A percentile compares a stretch with the other conserved stretches of the same genome.
Evolutionary conservation across 371 early-diverging fungal genomes (phyloP).

Genomic region (Lichtheimia ornata): DNA sequence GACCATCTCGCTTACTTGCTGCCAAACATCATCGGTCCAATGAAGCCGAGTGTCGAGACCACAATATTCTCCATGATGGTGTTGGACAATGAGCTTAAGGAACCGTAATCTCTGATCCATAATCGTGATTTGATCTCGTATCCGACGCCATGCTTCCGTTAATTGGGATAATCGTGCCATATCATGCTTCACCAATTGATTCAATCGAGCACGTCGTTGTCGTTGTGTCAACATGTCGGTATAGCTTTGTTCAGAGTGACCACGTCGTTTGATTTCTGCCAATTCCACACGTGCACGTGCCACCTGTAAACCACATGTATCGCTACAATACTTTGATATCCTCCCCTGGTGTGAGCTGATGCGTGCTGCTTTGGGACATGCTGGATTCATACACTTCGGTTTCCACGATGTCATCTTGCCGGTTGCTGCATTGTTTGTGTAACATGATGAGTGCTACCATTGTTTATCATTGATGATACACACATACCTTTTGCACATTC

Average conservation of each 20-base stretch:
- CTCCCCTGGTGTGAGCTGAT: slow-evolving; percentile 30
- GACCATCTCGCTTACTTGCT: slow-evolving; percentile 16
- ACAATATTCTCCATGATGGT: slow-evolving; percentile 29
- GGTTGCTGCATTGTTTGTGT: slow-evolving; percentile 27
- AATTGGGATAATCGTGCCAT: slow-evolving; percentile 23
- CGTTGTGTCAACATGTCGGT: slow-evolving; percentile 12
- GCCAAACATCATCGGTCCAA: slow-evolving; percentile 50
- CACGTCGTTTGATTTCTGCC: slow-evolving; percentile 33
- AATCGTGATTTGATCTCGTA: slow-evolving; percentile 13
- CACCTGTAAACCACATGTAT: slow-evolving; percentile 44
- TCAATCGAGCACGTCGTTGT: slow-evolving; percentile 16
- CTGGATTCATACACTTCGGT: slow-evolving; percentile 49
- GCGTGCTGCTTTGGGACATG: slow-evolving; percentile 35
- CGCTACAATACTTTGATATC: slow-evolving; percentile 44
- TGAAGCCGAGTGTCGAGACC: slow-evolving; percentile 50
- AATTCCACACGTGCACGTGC: slow-evolving; percentile 39
- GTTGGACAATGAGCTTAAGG: slow-evolving; percentile 21
- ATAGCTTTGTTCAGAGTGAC: slow-evolving; percentile 2
- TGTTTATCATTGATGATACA: background rate
- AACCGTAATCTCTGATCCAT: slow-evolving; percentile 23
- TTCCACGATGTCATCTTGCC: slow-evolving; percentile 53
- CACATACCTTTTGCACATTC: slow-evolving; percentile 47
- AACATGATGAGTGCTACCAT: background rate
- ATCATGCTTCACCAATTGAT: slow-evolving; percentile 33
- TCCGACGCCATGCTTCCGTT: slow-evolving; percentile 14